phyloP scores from a whole-genome alignment of 2,329 filamentous ascomycete genomes.

The Immersiporthe knoxdaviesiana region DNA sequence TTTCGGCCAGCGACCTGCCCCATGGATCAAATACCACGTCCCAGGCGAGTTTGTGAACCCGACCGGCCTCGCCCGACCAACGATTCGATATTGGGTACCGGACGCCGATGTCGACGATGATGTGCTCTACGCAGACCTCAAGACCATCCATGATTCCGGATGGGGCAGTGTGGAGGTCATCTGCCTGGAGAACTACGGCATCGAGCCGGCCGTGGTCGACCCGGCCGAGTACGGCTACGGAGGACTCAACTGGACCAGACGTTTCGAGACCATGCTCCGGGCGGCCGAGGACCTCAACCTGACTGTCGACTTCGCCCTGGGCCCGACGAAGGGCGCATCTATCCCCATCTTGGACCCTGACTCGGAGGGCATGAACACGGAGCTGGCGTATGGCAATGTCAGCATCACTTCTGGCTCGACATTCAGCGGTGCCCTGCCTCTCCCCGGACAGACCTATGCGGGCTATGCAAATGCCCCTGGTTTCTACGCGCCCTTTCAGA shows the following conservation, averaged over 20 bases:
- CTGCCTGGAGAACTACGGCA: constrained; percentile 22
- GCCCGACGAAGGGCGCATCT: constrained; percentile 19
- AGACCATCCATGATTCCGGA: constrained; percentile 12
- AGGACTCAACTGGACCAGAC: constrained; percentile 17
- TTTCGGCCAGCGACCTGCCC: constrained; percentile 17
- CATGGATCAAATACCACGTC: constrained; percentile 18
- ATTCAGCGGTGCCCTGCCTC: constrained; percentile 18
- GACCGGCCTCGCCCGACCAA: constrained; percentile 18
- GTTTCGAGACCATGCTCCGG: constrained; percentile 18
- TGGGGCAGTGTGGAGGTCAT: constrained; percentile 20
- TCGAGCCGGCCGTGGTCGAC: constrained; percentile 19
- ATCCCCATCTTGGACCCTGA: constrained; percentile 20
- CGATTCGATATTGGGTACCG: constrained; percentile 21
- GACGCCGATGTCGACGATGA: constrained; percentile 22
- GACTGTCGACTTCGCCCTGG: constrained; percentile 22
- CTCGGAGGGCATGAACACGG: constrained; percentile 19
- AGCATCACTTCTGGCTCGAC: constrained; percentile 17
- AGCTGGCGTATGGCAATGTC: constrained; percentile 17
- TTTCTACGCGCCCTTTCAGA: constrained; percentile 14
- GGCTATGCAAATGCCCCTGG: constrained; percentile 19
- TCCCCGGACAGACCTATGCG: constrained; percentile 4
- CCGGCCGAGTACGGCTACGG: constrained; percentile 20
- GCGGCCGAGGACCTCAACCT: constrained; percentile 19
- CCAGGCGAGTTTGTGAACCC: constrained; percentile 15
- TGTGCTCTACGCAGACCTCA: constrained; percentile 22